Evolutionary conservation across 225 moss, liverwort and hornwort species (phyloP), one percentile per base, ranked within the genome.

Genomic region (Asterella californica): DNA sequence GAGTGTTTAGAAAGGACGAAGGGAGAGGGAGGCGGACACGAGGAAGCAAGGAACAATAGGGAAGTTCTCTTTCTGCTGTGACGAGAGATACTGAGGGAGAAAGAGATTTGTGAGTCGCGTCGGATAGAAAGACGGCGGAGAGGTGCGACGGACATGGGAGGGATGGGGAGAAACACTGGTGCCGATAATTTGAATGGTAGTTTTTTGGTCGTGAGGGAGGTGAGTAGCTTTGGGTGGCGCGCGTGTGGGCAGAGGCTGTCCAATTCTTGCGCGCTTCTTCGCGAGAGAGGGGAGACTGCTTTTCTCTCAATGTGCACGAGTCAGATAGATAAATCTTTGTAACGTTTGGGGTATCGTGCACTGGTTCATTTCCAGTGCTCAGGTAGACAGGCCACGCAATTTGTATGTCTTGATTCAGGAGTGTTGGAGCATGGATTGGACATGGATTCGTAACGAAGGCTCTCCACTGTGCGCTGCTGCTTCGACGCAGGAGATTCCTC

Each of bases 241-340:
- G 75, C 59, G 75, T 36, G 57, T 47, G 57, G 34, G 57, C 75
- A 76, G 57, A 59, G 75, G 36, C 33, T 59, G 75, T 76, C 75
- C 75, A 76, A 24, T 76, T 76, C 75, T 33, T 33, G 75, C 57
- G 75, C 75, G 22, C 75, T 59, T 59, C 17, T 59, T 34, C 55
- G 75, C 12, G 57, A 54, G 59, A 76, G 75, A 22, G 19, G 34
- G 24, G 33, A 76, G 34, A 37, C 22, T 59, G 55, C 36, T 6
- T 52, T 52, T 50, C 49, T 50, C 32, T 36, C 11, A 52, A 37
- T 5, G 33, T 55, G 9, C 24, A 55, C 50, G 36, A 76, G 75
- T 15, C 72, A 19, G 25, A 70, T 50, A 49, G 72, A 48, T n/a
- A n/a, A 49, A 73, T 73, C 50, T 48, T 30, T 15, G 25, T 49